These are phyloP conservation scores for Breynia disticha DNA, from an alignment of 441 rosid species.

Conservation along the genomic window DNA sequence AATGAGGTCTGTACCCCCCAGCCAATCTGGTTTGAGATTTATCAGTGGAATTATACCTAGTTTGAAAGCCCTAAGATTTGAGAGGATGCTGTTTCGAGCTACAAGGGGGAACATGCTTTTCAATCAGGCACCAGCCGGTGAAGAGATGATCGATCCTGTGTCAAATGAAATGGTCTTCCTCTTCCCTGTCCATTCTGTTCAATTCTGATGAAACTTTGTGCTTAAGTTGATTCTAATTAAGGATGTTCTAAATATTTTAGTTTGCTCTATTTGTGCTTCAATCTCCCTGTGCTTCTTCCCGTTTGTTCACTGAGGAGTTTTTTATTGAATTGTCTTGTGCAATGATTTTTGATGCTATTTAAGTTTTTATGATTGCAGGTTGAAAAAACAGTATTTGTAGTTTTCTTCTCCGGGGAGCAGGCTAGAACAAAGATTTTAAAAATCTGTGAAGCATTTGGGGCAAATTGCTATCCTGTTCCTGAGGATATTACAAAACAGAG, in stretches of 20 bases:
- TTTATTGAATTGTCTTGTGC: constrained; percentile 5
- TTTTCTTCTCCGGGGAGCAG: constrained; percentile 95
- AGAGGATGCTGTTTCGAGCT: constrained; percentile 94
- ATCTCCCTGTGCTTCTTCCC: too few relatives aligned
- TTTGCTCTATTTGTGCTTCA: background rate
- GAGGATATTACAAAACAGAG: constrained; percentile 80
- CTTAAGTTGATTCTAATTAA: too few relatives aligned
- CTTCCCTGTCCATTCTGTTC: constrained; percentile 6
- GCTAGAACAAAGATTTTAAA: constrained; percentile 75
- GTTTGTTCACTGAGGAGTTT: background rate
- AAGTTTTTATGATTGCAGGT: constrained; percentile 41
- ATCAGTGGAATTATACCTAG: constrained; percentile 84
- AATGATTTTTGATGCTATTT: constrained; percentile 10
- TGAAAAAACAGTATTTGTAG: constrained; percentile 77
- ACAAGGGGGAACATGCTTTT: constrained; percentile 99
- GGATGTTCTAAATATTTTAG: background rate
- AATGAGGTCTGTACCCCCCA: constrained; percentile 45
- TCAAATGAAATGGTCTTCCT: constrained; percentile 77
- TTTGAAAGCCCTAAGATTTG: constrained; percentile 67
- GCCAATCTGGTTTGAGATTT: constrained; percentile 80
- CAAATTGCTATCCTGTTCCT: constrained; percentile 90
- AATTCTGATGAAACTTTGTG: constrained; percentile 2
- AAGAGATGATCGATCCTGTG: constrained; percentile 85
- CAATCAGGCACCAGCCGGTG: constrained; percentile 82
- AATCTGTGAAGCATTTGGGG: constrained; percentile 96